These are phyloP conservation scores for Zymoseptoria tritici DNA, from an alignment of 2,329 filamentous ascomycete species.

Conservation along the genomic window DNA sequence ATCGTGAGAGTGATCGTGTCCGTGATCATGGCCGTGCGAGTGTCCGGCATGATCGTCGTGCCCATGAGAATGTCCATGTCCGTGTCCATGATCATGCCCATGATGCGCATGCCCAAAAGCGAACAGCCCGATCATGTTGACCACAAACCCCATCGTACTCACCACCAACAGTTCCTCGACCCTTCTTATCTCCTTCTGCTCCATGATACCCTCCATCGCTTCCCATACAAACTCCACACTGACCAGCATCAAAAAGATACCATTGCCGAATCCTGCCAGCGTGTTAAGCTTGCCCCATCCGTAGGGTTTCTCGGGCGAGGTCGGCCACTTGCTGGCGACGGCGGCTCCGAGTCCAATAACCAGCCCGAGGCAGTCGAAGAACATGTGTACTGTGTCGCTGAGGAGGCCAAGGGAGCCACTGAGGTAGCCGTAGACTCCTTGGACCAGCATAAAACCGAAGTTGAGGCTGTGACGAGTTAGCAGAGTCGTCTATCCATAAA, in stretches of 20 bases:
- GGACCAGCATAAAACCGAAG: conserved; percentile 88
- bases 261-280: conserved; percentile 91
- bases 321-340: conserved; percentile 94
- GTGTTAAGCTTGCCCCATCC: conserved; percentile 97
- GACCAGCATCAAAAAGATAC: conserved; percentile 89
- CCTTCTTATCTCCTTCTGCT: conserved; percentile 75
- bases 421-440: conserved; percentile 87
- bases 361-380: conserved; percentile 92
- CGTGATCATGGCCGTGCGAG: conserved; percentile 29
- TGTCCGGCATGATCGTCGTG: conserved; percentile 21
- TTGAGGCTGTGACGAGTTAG: conserved; percentile 60
- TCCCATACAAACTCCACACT: conserved; percentile 95
- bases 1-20: conserved; percentile 32
- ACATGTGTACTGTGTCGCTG: conserved; percentile 98
- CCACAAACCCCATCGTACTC: conserved; percentile 74
- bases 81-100: conserved; percentile 37
- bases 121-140: conserved; percentile 88
- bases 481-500: conserved; percentile 4
- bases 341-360: conserved; percentile 84
- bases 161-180: conserved; percentile 83
- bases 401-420: conserved; percentile 92
- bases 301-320: conserved; percentile 81
- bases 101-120: conserved; percentile 61
- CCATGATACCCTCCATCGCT: conserved; percentile 77
- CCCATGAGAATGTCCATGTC: conserved; percentile 50